These are phyloP conservation scores for Penicillium sp. DNA, from an alignment of 2,329 filamentous ascomycete species.

Conservation along the genomic window DNA sequence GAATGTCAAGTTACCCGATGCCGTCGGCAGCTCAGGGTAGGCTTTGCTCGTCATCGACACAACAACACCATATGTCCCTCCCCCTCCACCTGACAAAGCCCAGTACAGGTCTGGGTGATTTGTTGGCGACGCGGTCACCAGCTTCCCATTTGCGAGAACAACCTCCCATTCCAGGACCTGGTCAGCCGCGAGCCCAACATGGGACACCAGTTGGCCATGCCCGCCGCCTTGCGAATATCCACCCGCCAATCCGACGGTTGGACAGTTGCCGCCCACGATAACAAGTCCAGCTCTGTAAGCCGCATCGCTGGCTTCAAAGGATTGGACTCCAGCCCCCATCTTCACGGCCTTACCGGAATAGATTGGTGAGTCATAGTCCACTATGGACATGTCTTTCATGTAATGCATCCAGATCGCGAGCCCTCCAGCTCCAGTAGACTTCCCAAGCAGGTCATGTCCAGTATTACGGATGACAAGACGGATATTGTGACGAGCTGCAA, in stretches of 20 bases:
- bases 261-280: background rate
- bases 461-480: slow-evolving; percentile 35
- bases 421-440: slow-evolving; percentile 26
- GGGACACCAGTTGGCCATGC: slow-evolving; percentile 37
- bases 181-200: slow-evolving; percentile 34
- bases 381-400: slow-evolving; percentile 28
- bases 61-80: slow-evolving; percentile 14
- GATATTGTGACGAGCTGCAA: slow-evolving; percentile 17
- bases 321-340: slow-evolving; percentile 11
- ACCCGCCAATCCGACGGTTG: slow-evolving; percentile 19
- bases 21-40: slow-evolving; percentile 8
- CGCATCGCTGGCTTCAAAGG: slow-evolving; percentile 2
- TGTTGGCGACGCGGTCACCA: slow-evolving; percentile 11
- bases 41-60: slow-evolving; percentile 10
- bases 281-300: background rate
- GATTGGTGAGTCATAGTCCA: slow-evolving; percentile 5
- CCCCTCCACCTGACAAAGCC: slow-evolving; percentile 19
- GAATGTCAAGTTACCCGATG: slow-evolving; percentile 9
- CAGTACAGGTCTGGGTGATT: slow-evolving; percentile 19
- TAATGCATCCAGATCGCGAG: slow-evolving; percentile 38
- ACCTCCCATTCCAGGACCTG: slow-evolving; percentile 31
- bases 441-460: slow-evolving; percentile 39
- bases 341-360: slow-evolving; percentile 10
- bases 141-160: slow-evolving; percentile 27
- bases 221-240: slow-evolving; percentile 38